phyloP scores from a whole-genome alignment of 2,329 filamentous ascomycete genomes.

The Colletotrichum limetticola region DNA sequence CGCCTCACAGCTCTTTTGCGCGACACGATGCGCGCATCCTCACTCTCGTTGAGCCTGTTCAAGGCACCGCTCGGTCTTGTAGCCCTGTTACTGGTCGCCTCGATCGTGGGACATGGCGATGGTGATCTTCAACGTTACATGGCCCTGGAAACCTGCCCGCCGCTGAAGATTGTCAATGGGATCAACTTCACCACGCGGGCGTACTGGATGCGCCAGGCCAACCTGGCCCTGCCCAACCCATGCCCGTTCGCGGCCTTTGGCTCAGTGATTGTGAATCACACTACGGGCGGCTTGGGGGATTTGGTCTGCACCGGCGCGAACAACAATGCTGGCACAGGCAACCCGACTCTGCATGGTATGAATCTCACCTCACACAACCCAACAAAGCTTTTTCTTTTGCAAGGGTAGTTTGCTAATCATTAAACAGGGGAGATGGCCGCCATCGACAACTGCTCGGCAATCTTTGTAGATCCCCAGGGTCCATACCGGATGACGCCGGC shows the following conservation, averaged over 20 bases:
- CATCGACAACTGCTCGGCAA: slow-evolving; percentile 62
- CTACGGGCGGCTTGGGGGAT: slow-evolving; percentile 51
- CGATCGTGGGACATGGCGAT: neutral
- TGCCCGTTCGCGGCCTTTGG: slow-evolving; percentile 66
- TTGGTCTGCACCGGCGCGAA: slow-evolving; percentile 64
- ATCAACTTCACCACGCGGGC: slow-evolving; percentile 52
- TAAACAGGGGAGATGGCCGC: slow-evolving; percentile 61
- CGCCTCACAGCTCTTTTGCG: neutral
- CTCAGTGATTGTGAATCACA: slow-evolving; percentile 66
- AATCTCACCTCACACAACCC: no score
- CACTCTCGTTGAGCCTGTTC: neutral
- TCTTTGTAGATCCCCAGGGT: slow-evolving; percentile 58
- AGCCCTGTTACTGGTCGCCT: neutral
- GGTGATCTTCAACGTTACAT: neutral
- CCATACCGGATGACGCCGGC: slow-evolving; percentile 53
- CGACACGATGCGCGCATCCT: slow-evolving; percentile 22
- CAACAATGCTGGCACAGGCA: slow-evolving; percentile 53
- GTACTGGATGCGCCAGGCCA: slow-evolving; percentile 64
- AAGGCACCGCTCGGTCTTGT: slow-evolving; percentile 12
- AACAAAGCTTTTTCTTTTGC: no score
- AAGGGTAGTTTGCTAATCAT: neutral
- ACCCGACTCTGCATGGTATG: slow-evolving; percentile 63
- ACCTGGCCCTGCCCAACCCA: slow-evolving; percentile 55
- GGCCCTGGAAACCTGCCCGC: neutral
- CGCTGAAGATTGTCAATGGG: slow-evolving; percentile 2